These are phyloP conservation scores for Conoideocrella luteorostrata DNA, from an alignment of 2,329 filamentous ascomycete genomes.

Conservation along the genomic window DNA sequence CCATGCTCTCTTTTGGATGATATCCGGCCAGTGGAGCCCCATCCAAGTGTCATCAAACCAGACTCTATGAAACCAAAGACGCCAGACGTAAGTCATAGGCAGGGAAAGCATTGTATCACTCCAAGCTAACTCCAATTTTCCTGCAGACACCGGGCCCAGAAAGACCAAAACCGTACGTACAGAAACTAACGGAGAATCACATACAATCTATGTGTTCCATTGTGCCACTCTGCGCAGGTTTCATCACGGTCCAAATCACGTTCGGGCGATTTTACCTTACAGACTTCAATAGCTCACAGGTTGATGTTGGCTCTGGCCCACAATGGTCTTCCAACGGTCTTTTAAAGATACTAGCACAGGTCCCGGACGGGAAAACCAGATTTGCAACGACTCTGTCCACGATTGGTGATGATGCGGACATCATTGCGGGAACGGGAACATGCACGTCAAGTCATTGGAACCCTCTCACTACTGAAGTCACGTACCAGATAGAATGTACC, in stretches of 20 bases:
- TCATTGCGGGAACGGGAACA: slow-evolving; percentile 8
- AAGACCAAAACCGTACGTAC: slow-evolving; percentile 10
- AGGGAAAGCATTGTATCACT: too few species aligned
- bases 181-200: slow-evolving; percentile 9
- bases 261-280: slow-evolving; percentile 25
- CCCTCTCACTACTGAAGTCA: slow-evolving; percentile 12
- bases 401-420: slow-evolving; percentile 18
- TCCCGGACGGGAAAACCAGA: slow-evolving; percentile 10
- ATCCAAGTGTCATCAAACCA: background rate
- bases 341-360: background rate
- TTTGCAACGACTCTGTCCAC: slow-evolving; percentile 24
- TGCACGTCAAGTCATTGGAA: slow-evolving; percentile 13
- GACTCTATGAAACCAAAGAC: background rate
- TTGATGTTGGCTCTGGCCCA: slow-evolving; percentile 16
- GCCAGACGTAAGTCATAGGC: background rate
- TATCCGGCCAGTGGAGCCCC: background rate
- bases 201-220: slow-evolving; percentile 12
- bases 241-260: slow-evolving; percentile 16
- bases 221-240: slow-evolving; percentile 19
- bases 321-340: slow-evolving; percentile 12
- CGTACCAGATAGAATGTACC: slow-evolving; percentile 21
- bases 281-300: slow-evolving; percentile 11
- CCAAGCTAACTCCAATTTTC: background rate
- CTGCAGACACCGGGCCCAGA: background rate
- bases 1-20: slow-evolving; percentile 6